Percentiles rank a stretch among this genome's conserved stretches.
Conservation (phyloP, 1,284 basidiomycete genomes). For the Neonothopanus nambi region DNA sequence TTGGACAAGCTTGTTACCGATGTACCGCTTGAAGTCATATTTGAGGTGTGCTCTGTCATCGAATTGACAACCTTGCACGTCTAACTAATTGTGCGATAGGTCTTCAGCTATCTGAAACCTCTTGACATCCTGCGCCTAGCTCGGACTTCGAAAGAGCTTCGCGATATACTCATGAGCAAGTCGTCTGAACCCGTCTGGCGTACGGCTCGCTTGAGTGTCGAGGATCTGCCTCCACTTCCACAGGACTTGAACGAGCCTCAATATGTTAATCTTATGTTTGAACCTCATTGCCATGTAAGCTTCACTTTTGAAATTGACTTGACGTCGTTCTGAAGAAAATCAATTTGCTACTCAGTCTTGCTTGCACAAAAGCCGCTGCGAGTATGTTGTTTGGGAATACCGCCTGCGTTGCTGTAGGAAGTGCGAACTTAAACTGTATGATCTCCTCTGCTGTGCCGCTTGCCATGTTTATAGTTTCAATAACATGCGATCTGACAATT, state of each 20-base stretch:
- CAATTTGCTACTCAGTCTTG: not conserved
- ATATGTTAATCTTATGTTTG: constrained; percentile 9
- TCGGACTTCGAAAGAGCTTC: constrained; percentile 28
- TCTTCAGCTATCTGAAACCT: constrained; percentile 25
- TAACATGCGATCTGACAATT: not conserved
- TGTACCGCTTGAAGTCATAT: constrained; percentile 3
- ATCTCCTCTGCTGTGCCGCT: too few species aligned
- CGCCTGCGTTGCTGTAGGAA: constrained; percentile 1
- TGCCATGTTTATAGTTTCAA: too few species aligned
- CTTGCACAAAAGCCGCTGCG: not conserved
- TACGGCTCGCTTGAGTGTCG: constrained; percentile 1
- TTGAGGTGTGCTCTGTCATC: constrained; percentile 2
- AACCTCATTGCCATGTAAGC: constrained; percentile 12
- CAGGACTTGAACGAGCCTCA: constrained; percentile 9
- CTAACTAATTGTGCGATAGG: constrained; percentile 10
- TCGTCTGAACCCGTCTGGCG: constrained; percentile 25
- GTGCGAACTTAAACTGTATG: not conserved
- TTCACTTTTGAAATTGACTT: not conserved
- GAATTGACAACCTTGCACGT: too few species aligned
- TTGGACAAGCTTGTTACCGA: not conserved
- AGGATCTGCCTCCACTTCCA: constrained; percentile 12
- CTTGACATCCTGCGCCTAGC: constrained; percentile 28
- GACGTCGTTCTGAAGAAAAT: not conserved
- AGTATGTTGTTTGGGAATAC: not conserved
- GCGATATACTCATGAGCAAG: constrained; percentile 25